Evolutionary conservation across 257 asterid genomes (phyloP), one percentile per base, ranked within the genome.

Genomic region (Coffea canephora): DNA sequence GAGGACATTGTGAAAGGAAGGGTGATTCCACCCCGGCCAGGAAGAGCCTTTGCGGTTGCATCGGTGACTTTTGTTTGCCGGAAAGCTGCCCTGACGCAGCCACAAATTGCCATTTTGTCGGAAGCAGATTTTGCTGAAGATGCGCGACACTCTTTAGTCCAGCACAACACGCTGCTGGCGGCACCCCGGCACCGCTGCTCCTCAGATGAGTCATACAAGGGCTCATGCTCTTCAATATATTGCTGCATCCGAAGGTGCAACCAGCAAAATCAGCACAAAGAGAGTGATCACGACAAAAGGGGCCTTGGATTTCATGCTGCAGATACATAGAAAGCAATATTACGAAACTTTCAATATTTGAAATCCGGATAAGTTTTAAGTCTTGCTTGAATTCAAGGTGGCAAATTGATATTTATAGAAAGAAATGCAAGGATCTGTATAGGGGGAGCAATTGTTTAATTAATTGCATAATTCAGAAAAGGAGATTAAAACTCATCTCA

Each of bases 71-170:
- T 89, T 4, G 76, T 45, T 41, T 25, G 83, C 43, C 80, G 82
- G 1, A 95, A 57, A 6, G 93, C 91, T 71, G 21, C 88, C 87
- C 89, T 93, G n/a, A 93, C 83, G 79, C 97, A 93, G 55, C 59
- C 68, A 77, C 97, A 93, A 0, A 88, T 92, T 2, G 94, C 77
- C 85, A 84, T 90, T 77, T 86, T 93, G 83, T 93, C 97, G 1
- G 89, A 74, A 4, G 84, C 71, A 64, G 81, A 73, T 25, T 86
- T 57, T 50, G 91, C 86, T 0, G 90, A 46, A 12, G 89, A 41
- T 1, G 84, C 90, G 0, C 90, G 0, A 93, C 90, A 46, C 50
- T 87, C 8, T 84, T 72, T 1, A 86, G 91, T 1, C 95, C 95
- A 1, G 79, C 49, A 39, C 97, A 91, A 79, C 97, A 93, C 0